Conservation (phyloP, 345 rosid species). For the Brassica napus region Da-Ae NC_063435.1:10535001-10535500, state of each 20-base stretch:
- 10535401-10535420: neutral
- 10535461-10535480: neutral
- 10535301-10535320: constrained; percentile 28
- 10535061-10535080: constrained; percentile 22
- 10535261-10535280: neutral
- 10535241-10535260: neutral
- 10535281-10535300: constrained; percentile 8
- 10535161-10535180: constrained; percentile 6
- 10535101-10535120: constrained; percentile 35
- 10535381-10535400: neutral
- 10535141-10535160: constrained; percentile 14
- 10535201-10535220: constrained; percentile 21
- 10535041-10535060: constrained; percentile 17
- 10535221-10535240: constrained; percentile 17
- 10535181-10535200: constrained; percentile 15
- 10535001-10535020: constrained; percentile 2
- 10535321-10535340: constrained; percentile 23
- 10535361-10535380: neutral
- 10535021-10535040: constrained; percentile 11
- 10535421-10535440: neutral
- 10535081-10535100: constrained; percentile 23
- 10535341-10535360: neutral
- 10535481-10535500: neutral
- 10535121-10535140: constrained; percentile 24
- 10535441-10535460: neutral